Evolutionary conservation across 495 filamentous ascomycete species (phyloP), one percentile per base, ranked within the genome.

Genomic region (Aspergillus cristatus): DNA sequence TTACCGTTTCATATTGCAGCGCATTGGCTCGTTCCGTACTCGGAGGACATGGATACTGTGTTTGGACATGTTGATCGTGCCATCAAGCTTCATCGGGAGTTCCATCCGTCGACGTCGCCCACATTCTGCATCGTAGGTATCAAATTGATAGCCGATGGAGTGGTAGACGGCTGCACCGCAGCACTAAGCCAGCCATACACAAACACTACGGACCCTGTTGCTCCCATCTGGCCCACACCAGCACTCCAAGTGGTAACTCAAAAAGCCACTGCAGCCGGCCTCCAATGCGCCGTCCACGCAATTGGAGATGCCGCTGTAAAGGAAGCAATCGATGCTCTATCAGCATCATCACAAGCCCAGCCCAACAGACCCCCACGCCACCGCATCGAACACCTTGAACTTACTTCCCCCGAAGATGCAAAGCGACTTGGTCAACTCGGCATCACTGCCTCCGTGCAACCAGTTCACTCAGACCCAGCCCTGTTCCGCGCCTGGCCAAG

Each of bases 211-310:
- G 48, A 61, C 25, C 51, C 50, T 3, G 48, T 60, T 18, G 63
- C 70, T 6, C 73, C 75, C 1, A 64, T 77, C 26, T 79, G 76
- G 76, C 65, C 64, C 6, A 34, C 50, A 2, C 63, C 57, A 32
- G 3, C 68, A 47, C 58, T 81, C 1, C 53, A 55, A 13, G 68
- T 71, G 2, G 74, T 81, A 0, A 69, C 81, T 5, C 50, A 65
- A 22, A 63, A 62, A 18, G 78, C 78, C 7, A 63, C 72, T 32
- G 48, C 48, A 10, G 72, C 71, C 0, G 71, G 68, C 1, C 50
- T 82, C 18, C 78, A 82, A 53, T 71, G 75, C 28, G 78, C 78
- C 1, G 65, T 82, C 18, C 78, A 82, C 43, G 78, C 78, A 10
- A 82, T 82, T 37, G 78, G 78, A 26, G 77, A 82, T 37, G 56